A percentile compares a stretch with the other conserved stretches of the same genome.
phyloP scores from a whole-genome alignment of 768 basidiomycete genomes.

The Xanthoconium stramineum region DNA sequence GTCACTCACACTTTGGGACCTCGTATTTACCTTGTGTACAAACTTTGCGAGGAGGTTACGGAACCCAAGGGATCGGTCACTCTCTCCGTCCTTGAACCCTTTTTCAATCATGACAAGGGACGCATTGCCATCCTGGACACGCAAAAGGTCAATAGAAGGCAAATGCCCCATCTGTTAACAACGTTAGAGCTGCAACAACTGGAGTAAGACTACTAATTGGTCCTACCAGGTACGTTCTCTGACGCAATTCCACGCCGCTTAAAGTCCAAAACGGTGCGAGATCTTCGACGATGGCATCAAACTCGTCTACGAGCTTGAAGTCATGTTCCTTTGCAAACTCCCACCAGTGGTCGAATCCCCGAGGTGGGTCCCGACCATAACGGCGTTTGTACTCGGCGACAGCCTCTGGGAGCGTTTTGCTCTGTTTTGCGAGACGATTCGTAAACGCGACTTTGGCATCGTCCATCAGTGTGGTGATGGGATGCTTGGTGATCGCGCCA shows the following conservation, averaged over 20 bases:
- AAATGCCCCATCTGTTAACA: conserved; percentile 60
- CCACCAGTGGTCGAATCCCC: conserved; percentile 93
- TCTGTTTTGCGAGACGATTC: conserved; percentile 67
- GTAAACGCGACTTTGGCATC: conserved; percentile 78
- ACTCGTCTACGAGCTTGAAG: conserved; percentile 86
- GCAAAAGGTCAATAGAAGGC: conserved; percentile 83
- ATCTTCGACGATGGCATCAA: conserved; percentile 73
- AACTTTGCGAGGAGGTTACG: conserved; percentile 74
- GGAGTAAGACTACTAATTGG: background rate
- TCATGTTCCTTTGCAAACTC: conserved; percentile 67
- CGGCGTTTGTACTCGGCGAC: conserved; percentile 78
- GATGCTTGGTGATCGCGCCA: conserved; percentile 47
- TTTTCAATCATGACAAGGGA: conserved; percentile 57
- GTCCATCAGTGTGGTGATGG: conserved; percentile 81
- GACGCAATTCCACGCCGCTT: conserved; percentile 66
- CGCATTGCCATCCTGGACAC: conserved; percentile 63
- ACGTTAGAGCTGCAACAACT: background rate
- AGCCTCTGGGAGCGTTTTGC: conserved; percentile 73
- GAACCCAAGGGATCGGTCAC: conserved; percentile 76
- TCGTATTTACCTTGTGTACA: conserved; percentile 45
- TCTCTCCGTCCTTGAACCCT: conserved; percentile 61
- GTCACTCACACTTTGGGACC: too few relatives aligned
- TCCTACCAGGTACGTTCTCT: conserved; percentile 56
- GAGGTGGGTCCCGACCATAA: conserved; percentile 78
- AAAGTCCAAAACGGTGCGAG: conserved; percentile 83